Conservation (phyloP, 352 stramenopile genomes). For the Pythium dissimile region DNA sequence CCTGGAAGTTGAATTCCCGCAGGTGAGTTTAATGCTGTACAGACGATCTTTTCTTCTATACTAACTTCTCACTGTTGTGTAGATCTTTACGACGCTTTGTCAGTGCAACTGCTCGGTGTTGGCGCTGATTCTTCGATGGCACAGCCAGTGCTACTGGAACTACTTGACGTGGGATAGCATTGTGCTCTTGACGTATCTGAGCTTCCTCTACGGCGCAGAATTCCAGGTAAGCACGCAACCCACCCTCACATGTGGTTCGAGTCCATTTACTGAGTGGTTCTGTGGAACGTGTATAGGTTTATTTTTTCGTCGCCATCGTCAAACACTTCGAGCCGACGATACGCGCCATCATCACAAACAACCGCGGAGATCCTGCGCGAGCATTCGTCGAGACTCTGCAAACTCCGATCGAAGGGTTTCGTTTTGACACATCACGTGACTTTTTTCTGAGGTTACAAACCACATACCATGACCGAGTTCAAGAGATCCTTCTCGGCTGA, state of each 20-base stretch:
- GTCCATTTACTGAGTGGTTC: too few species aligned
- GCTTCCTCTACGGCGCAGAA: constrained; percentile 48
- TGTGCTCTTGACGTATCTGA: constrained; percentile 47
- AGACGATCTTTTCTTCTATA: not conserved
- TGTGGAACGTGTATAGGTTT: constrained; percentile 32
- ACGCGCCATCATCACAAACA: constrained; percentile 22
- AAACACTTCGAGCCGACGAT: constrained; percentile 48
- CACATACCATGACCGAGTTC: constrained; percentile 44
- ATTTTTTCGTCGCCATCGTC: constrained; percentile 39
- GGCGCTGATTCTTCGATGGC: constrained; percentile 44
- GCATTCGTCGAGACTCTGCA: constrained; percentile 36
- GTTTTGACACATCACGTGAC: constrained; percentile 33
- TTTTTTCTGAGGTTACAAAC: constrained; percentile 47
- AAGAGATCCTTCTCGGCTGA: constrained; percentile 10
- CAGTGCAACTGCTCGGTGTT: constrained; percentile 47
- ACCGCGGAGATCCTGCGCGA: constrained; percentile 24
- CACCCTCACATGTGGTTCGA: too few species aligned
- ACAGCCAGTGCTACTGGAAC: constrained; percentile 64
- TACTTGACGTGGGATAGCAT: constrained; percentile 67
- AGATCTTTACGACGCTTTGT: constrained; percentile 43
- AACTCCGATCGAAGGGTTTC: constrained; percentile 43
- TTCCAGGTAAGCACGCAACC: constrained; percentile 58
- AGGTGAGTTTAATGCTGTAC: constrained; percentile 24
- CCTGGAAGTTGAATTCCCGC: constrained; percentile 41
- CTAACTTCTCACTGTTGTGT: not conserved